Percentiles rank a stretch among this genome's conserved stretches.
Conservation (phyloP, 805 yeast genomes). For the Wickerhamiella kurtzmanii region DNA sequence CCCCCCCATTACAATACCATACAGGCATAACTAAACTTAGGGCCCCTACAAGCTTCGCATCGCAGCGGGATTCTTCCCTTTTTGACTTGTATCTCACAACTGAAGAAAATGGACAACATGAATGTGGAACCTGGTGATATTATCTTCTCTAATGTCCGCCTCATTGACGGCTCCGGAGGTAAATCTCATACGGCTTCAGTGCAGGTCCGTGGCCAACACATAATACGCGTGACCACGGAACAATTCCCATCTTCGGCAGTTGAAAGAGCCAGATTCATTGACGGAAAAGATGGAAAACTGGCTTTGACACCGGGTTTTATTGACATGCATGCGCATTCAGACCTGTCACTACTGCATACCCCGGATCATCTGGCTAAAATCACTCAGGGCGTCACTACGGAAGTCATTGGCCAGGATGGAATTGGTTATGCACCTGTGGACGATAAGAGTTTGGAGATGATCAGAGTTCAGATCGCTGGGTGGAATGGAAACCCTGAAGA, state of each 20-base stretch:
- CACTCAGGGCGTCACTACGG: conserved; percentile 15
- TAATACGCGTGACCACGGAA: not conserved
- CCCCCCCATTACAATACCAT: too few relatives aligned
- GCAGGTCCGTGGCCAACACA: conserved; percentile 3
- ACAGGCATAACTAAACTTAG: too few relatives aligned
- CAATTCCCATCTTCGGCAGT: not conserved
- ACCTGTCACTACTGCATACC: conserved; percentile 9
- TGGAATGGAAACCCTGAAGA: conserved; percentile 14
- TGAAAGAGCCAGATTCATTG: conserved; percentile 1
- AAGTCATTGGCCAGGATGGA: conserved; percentile 15
- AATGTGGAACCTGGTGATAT: not conserved
- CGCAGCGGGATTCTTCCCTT: too few relatives aligned
- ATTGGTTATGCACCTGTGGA: conserved; percentile 14
- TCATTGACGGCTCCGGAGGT: conserved; percentile 9
- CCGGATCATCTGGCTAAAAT: conserved; percentile 13
- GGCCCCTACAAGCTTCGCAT: too few relatives aligned
- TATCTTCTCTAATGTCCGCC: conserved; percentile 5
- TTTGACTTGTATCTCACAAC: not conserved
- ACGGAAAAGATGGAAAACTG: conserved; percentile 5
- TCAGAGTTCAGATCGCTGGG: conserved; percentile 12
- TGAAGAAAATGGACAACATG: not conserved
- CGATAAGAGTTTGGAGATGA: conserved; percentile 6
- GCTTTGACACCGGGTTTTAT: conserved; percentile 13
- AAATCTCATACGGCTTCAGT: conserved; percentile 5
- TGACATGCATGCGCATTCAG: conserved; percentile 16